Base-by-base conservation (phyloP, 2,329 filamentous ascomycete species). In the Gnomoniopsis sp. region DNA sequence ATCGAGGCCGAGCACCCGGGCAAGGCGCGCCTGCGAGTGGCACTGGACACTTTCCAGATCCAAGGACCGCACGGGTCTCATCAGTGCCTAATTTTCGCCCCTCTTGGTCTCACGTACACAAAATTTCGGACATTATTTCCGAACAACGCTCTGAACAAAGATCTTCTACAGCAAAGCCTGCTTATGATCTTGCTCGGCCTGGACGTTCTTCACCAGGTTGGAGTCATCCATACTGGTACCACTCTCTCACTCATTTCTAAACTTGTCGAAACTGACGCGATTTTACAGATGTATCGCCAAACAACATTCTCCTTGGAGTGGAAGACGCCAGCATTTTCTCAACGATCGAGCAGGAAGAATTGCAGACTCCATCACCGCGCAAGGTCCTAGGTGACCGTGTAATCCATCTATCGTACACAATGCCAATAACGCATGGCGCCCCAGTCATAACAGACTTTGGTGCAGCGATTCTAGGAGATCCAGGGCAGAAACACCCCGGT, bases 381-480 rank as follows among this genome's bases (percentile, higher is more conserved):
- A 72, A 72, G 54, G 49, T 69, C n/a, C 58, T 68, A 19, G 22
- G 46, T 3, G 67, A 68, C 57, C 66, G 70, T 4, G 64, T 62
- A 2, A 66, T 71, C 14, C 66, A 72, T 57, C 55, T 63, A 2
- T 71, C 69, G n/a, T 64, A 64, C 1, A 53, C 60, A 11, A 57
- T 72, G 26, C 65, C 66, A 7, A 60, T 65, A 2, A 68, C 66
- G n/a, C 57, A 63, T 12, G 64, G 65, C 3, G 60, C 54, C 6
- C 67, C 66, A 3, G 59, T 72, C 11, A 62, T 73, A 4, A 65
- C 61, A 41, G 70, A 74, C 56, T 67, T 72, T 41, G 70, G 71
- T n/a, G 64, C 67, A 48, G 68, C 70, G 2, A 60, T 61, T 21
- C 54, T 68, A 17, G 66, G 69, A 17, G 62, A 69, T 4, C 33